Conservation (phyloP, 2,329 filamentous ascomycete genomes). For the Aspergillus arachidicola region DNA sequence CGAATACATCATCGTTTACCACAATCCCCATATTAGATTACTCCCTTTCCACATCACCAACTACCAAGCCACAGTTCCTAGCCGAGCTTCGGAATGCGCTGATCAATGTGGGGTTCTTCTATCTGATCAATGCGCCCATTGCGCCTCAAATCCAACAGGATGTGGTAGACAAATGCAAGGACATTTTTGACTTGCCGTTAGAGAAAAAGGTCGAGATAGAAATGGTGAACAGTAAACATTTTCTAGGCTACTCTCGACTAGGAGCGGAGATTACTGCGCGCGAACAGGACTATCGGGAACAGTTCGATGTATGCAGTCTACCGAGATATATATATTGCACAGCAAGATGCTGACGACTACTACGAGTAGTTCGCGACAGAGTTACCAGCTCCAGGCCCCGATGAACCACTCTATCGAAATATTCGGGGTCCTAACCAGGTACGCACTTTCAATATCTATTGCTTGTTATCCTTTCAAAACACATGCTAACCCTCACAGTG, state of each 20-base stretch:
- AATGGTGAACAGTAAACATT: constrained; percentile 45
- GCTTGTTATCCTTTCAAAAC: neutral
- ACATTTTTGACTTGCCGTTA: constrained; percentile 48
- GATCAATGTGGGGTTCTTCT: constrained; percentile 41
- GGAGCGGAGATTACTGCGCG: constrained; percentile 38
- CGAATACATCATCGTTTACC: constrained; percentile 32
- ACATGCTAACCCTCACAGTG: constrained; percentile 25
- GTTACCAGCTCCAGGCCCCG: constrained; percentile 34
- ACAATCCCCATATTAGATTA: constrained; percentile 37
- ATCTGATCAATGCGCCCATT: constrained; percentile 34
- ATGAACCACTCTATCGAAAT: constrained; percentile 39
- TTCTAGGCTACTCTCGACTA: constrained; percentile 39
- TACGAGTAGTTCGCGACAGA: constrained; percentile 37
- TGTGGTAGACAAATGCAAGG: constrained; percentile 42
- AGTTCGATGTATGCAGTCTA: constrained; percentile 35
- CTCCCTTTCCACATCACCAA: constrained; percentile 19
- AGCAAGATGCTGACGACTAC: neutral
- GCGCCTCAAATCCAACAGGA: constrained; percentile 22
- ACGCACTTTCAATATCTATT: neutral
- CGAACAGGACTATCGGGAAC: constrained; percentile 38
- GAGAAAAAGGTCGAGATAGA: constrained; percentile 53
- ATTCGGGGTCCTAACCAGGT: constrained; percentile 41
- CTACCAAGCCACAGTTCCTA: constrained; percentile 31
- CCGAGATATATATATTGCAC: neutral
- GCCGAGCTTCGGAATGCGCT: constrained; percentile 33